Evolutionary conservation across 352 stramenopile genomes (phyloP), one percentile per base, ranked within the genome.

Genomic region (Globisporangium acanthophoron): DNA sequence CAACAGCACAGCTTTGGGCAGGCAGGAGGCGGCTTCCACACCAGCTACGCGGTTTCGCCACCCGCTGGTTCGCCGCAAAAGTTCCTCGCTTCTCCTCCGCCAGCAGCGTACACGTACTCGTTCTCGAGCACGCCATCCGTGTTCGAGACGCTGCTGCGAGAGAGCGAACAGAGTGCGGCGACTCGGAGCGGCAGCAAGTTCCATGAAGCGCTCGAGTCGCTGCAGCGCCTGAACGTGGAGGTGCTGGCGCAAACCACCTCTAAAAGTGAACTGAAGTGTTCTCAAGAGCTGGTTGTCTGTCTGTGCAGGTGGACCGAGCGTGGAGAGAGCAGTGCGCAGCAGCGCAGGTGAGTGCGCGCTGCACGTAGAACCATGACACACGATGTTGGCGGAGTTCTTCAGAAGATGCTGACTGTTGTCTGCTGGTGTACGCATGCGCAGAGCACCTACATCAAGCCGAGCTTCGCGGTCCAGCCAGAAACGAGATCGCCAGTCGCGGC

Each of bases 121-220:
- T 59, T 47, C 49, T 65, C 78, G 21, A 47, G 52, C n/a, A 13
- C 45, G 8, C 66, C 74, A 3, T 77, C 76, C 5, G 64, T 82
- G 9, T 88, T 87, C 33, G 78, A 86, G 58, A 69, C 74, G 2
- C 41, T 88, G 24, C 24, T 86, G 20, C 70, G 61, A 12, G 69
- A 85, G 46, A 52, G 16, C 16, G 58, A 63, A 11, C 58, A 71
- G 31, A 69, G 69, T 15, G 59, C 68, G 15, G 66, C 56, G 1
- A 52, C 57, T 24, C 64, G 57, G n/a, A 68, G 60, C 8, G 61
- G 58, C 16, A 54, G 35, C 41, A 48, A 59, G 8, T 69, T 88
- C 61, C 67, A 80, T 37, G 71, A 78, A 16, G 62, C 80, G 8
- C 57, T 88, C 8, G 56, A 71, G 35, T 49, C 47, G 7, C 57